phyloP scores from a whole-genome alignment of 176 grass and related monocot species.

The Aegilops speltoides region DNA sequence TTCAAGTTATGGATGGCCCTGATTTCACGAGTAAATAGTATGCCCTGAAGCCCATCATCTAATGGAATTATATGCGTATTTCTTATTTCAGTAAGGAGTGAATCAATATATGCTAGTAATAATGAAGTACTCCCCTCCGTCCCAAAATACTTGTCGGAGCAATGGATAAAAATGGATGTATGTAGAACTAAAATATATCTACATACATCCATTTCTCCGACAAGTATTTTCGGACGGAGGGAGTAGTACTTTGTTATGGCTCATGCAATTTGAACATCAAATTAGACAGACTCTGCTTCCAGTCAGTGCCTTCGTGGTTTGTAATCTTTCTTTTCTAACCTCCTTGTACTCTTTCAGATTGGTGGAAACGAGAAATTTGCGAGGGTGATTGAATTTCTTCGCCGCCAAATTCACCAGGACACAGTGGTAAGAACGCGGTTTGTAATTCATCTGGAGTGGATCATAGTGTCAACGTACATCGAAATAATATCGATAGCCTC shows the following conservation, averaged over 20 bases:
- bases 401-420: conserved; percentile 67
- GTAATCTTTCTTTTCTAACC: conserved; percentile 14
- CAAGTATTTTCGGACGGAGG: too few relatives aligned
- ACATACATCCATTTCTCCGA: too few relatives aligned
- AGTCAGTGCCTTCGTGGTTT: background rate
- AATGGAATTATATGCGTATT: background rate
- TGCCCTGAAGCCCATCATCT: background rate
- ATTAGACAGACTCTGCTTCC: background rate
- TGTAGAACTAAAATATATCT: too few relatives aligned
- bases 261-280: background rate
- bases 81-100: background rate
- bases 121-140: too few relatives aligned
- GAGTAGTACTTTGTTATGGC: background rate
- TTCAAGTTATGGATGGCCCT: background rate
- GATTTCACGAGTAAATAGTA: background rate
- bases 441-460: background rate
- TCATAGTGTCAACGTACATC: background rate
- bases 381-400: conserved; percentile 67
- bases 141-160: too few relatives aligned
- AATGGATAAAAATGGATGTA: too few relatives aligned
- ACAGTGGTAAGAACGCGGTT: conserved; percentile 46
- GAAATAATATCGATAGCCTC: background rate
- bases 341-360: conserved; percentile 37
- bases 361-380: conserved; percentile 69
- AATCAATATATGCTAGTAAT: background rate